phyloP scores from a whole-genome alignment of 768 basidiomycete genomes.

The Tricholomella constricta region DNA sequence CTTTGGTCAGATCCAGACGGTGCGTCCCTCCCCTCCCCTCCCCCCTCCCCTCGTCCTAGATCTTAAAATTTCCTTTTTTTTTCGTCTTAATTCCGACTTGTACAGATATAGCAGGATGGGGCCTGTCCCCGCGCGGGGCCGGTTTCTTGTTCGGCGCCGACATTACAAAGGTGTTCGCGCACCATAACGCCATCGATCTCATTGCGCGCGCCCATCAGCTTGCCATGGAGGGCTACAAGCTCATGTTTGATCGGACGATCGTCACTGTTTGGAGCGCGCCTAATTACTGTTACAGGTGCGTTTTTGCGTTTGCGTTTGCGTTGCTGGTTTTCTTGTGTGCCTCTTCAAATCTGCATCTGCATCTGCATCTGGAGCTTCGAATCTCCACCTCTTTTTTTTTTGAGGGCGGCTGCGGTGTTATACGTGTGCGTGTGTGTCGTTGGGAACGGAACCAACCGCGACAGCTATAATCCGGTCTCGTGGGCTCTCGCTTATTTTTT shows the following conservation, averaged over 20 bases:
- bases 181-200: slow-evolving; percentile 90
- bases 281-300: slow-evolving; percentile 96
- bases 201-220: slow-evolving; percentile 98
- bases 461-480: no score
- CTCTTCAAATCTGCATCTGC: no score
- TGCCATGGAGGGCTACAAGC: slow-evolving; percentile 96
- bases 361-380: no score
- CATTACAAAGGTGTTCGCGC: slow-evolving; percentile 86
- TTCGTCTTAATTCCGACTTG: neutral
- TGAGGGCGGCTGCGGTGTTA: no score
- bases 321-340: neutral
- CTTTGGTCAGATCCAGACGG: slow-evolving; percentile 99
- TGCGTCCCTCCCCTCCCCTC: slow-evolving; percentile 33
- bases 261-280: slow-evolving; percentile 99
- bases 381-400: no score
- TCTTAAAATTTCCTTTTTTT: neutral
- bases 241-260: slow-evolving; percentile 94
- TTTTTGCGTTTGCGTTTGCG: slow-evolving; percentile 16
- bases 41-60: neutral
- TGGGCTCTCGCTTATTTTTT: no score
- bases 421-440: no score
- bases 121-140: slow-evolving; percentile 95
- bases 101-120: slow-evolving; percentile 91
- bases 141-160: slow-evolving; percentile 95
- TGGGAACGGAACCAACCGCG: no score